Evolutionary conservation across 2,329 filamentous ascomycete species (phyloP), one percentile per base, ranked within the genome.

Genomic region (Penicillium verrucosum): DNA sequence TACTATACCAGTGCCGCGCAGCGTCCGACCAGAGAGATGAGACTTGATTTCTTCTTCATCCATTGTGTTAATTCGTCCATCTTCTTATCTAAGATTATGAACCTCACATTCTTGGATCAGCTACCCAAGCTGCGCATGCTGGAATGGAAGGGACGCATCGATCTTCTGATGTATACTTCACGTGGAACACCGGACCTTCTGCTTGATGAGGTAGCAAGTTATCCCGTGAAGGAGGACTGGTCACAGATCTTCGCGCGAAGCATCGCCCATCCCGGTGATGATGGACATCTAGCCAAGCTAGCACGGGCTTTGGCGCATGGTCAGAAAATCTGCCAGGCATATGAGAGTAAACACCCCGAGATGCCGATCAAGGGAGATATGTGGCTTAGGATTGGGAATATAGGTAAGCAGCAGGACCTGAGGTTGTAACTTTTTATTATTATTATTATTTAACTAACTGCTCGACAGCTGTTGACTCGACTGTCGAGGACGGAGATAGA

Each of bases 31-130:
- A 89, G 92, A 69, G 73, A 80, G 23, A 78, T 87, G 48, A 92
- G 89, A 70, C 85, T 90, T 70, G 92, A 96, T 70, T 97, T 97
- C 72, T 94, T 87, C 77, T 80, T 78, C 68, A 92, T 92, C 66
- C 92, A 97, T 73, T 84, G 86, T 66, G 77, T 93, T 63, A 97
- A 89, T 68, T 78, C 80, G 11, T 87, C 87, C n/a, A 85, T 96
- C 62, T 94, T 93, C 77, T 81, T 90, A 62, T 78, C 80, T 6
- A 70, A 80, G 8, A 81, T 96, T 69, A 81, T 89, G 60, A 70
- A 79, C 86, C 67, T 75, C 76, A 11, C 81, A 81, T 61, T 62
- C 78, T 37, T 94, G 83, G 82, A 78, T 92, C 42, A 75, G 0
- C 77, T 79, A 8, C 77, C 78, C 46, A 93, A 92, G 69, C 77